Evolutionary conservation across 1,139 yeast genomes (phyloP).

Genomic region (Debaryomycetaceae sp.): DNA sequence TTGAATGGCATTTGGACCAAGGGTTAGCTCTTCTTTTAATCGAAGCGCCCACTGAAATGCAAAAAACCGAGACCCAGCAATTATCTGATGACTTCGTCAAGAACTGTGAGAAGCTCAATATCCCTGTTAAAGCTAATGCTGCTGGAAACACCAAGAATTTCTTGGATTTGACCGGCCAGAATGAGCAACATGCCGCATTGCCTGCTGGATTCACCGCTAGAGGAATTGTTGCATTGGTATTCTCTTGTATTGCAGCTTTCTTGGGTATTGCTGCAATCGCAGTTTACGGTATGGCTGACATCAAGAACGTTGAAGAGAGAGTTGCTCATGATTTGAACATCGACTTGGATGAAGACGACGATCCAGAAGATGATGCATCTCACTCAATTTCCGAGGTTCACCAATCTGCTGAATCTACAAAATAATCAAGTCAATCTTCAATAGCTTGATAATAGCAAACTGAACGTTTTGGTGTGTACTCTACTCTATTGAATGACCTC

Average conservation of each 20-base stretch:
- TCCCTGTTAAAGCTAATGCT: constrained; percentile 61
- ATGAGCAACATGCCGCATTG: constrained; percentile 51
- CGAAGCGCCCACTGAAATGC: constrained; percentile 67
- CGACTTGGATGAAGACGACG: constrained; percentile 39
- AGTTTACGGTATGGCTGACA: constrained; percentile 64
- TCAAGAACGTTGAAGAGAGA: constrained; percentile 55
- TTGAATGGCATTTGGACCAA: constrained; percentile 91
- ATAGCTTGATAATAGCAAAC: neutral
- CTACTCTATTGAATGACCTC: neutral
- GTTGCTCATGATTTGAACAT: constrained; percentile 61
- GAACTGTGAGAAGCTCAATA: constrained; percentile 44
- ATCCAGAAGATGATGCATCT: constrained; percentile 6
- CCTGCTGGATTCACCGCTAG: constrained; percentile 68
- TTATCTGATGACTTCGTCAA: constrained; percentile 46
- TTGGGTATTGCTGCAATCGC: constrained; percentile 56
- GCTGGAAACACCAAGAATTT: constrained; percentile 56
- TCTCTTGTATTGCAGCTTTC: constrained; percentile 57
- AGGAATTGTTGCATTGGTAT: constrained; percentile 61
- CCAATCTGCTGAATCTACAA: neutral
- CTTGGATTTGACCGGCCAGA: constrained; percentile 56
- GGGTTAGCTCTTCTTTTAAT: constrained; percentile 72
- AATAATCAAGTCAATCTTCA: neutral
- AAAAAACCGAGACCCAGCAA: constrained; percentile 31
- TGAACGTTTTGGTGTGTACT: neutral
- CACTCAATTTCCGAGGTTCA: neutral